These are phyloP conservation scores for Pseudocercospora fuligena DNA, from an alignment of 2,329 filamentous ascomycete genomes.

Conservation along the genomic window DNA sequence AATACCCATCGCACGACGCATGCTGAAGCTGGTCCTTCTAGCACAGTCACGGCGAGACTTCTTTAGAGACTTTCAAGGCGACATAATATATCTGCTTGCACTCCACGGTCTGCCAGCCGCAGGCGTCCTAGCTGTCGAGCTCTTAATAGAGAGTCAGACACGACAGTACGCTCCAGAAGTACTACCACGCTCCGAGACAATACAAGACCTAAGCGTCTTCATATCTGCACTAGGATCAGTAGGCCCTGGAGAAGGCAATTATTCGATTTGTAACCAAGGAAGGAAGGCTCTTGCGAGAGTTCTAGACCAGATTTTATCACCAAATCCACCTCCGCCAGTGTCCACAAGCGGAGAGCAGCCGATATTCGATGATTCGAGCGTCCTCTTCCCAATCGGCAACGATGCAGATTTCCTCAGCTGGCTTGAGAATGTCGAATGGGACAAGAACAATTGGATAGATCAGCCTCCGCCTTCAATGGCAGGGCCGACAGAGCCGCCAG, in stretches of 20 bases:
- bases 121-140: conserved; percentile 49
- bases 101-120: conserved; percentile 49
- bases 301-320: conserved; percentile 49
- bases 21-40: conserved; percentile 46
- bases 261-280: conserved; percentile 49
- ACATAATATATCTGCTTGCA: conserved; percentile 46
- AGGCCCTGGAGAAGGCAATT: conserved; percentile 46
- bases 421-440: conserved; percentile 48
- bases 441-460: conserved; percentile 21
- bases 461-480: conserved; percentile 1
- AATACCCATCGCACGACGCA: conserved; percentile 44
- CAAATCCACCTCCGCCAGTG: conserved; percentile 29
- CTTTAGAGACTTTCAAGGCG: conserved; percentile 50
- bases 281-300: conserved; percentile 48
- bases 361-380: conserved; percentile 37
- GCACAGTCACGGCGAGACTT: conserved; percentile 46
- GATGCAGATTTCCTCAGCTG: conserved; percentile 52
- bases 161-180: conserved; percentile 38
- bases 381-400: conserved; percentile 44
- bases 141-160: conserved; percentile 50
- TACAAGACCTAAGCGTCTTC: conserved; percentile 53
- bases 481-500: not conserved
- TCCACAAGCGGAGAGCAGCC: conserved; percentile 23
- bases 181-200: conserved; percentile 50
- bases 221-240: conserved; percentile 48